Evolutionary conservation across 169 alveolate genomes (phyloP).

Genomic region (Plasmodium chabaudi): DNA sequence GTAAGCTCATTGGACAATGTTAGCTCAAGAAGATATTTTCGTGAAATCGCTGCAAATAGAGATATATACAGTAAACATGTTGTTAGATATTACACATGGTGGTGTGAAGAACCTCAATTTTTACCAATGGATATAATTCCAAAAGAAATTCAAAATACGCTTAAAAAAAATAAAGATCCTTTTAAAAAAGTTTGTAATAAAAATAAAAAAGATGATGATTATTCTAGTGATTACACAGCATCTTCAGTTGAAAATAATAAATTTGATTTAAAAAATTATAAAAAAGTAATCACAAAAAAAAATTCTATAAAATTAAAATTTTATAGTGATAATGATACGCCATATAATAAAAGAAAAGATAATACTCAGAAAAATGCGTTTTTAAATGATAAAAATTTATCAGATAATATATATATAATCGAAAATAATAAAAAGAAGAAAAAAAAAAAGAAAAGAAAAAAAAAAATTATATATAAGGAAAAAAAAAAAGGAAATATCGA

Average conservation of each 20-base stretch:
- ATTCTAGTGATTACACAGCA: constrained; percentile 25
- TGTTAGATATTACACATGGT: constrained; percentile 93
- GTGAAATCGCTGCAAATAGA: constrained; percentile 92
- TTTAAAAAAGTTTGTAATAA: constrained; percentile 47
- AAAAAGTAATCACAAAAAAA: constrained; percentile 70
- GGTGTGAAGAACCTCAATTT: constrained; percentile 94
- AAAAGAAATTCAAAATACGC: constrained; percentile 83
- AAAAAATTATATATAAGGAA: constrained; percentile 43
- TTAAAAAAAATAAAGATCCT: constrained; percentile 81
- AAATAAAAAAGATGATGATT: constrained; percentile 28
- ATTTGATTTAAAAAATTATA: constrained; percentile 48
- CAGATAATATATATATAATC: constrained; percentile 25
- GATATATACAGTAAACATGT: constrained; percentile 91
- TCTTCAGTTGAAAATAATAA: constrained; percentile 73
- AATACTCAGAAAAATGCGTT: constrained; percentile 1
- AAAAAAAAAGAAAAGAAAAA: constrained; percentile 33
- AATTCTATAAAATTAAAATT: constrained; percentile 30
- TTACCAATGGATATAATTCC: constrained; percentile 85
- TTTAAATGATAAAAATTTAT: constrained; percentile 45
- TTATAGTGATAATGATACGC: constrained; percentile 66
- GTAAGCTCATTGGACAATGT: constrained; percentile 88
- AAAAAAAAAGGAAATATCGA: constrained; percentile 11
- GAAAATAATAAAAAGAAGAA: constrained; percentile 31
- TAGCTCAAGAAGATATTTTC: constrained; percentile 87
- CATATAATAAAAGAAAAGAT: constrained; percentile 15